A percentile compares a stretch with the other conserved stretches of the same genome.
Evolutionary conservation across 495 filamentous ascomycete genomes (phyloP).

Genomic region (Lasiosphaeriaceae sp.): DNA sequence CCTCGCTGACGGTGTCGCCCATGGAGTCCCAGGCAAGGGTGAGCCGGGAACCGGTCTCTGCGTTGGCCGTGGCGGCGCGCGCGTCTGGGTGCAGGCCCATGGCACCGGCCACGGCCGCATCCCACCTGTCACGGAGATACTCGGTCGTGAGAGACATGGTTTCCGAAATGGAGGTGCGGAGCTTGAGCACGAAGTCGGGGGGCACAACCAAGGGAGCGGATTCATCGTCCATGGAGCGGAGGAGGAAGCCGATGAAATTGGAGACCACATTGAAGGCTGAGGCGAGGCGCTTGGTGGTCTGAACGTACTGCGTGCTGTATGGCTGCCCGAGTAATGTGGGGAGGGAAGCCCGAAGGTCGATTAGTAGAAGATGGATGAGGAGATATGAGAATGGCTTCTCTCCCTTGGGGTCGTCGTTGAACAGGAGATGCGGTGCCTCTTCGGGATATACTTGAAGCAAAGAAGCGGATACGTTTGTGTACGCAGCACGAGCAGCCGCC

Average conservation of each 20-base stretch:
- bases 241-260: constrained; percentile 55
- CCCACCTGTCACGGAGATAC: constrained; percentile 63
- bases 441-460: constrained; percentile 50
- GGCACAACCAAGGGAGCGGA: constrained; percentile 29
- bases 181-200: constrained; percentile 53
- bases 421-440: constrained; percentile 42
- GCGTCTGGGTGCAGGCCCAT: constrained; percentile 49
- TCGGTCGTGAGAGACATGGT: constrained; percentile 57
- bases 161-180: constrained; percentile 55
- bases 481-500: constrained; percentile 41
- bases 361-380: constrained; percentile 55
- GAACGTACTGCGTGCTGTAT: constrained; percentile 44
- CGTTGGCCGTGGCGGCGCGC: constrained; percentile 26
- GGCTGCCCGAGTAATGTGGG: constrained; percentile 55
- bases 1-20: constrained; percentile 29
- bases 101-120: constrained; percentile 51
- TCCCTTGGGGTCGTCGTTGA: constrained; percentile 25
- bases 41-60: constrained; percentile 30
- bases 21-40: constrained; percentile 52
- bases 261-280: constrained; percentile 57
- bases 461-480: constrained; percentile 47
- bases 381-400: constrained; percentile 56
- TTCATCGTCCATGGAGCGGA: constrained; percentile 41
- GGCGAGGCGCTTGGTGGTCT: constrained; percentile 48
- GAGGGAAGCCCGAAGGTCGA: constrained; percentile 59